Base-by-base conservation (phyloP, 1,139 yeast species). In the Yamadazyma friedrichii region DNA sequence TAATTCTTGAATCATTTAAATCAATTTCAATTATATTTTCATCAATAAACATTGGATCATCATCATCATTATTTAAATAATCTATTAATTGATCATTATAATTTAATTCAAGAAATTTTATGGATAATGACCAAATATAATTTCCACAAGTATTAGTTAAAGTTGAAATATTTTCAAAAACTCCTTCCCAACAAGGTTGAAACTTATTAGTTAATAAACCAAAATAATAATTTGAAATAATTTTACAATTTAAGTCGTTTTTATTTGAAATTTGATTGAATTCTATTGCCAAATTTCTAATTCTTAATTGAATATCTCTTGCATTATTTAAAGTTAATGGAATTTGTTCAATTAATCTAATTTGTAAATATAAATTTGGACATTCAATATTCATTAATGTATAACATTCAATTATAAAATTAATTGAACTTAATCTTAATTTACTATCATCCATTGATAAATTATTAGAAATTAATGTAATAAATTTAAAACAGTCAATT, bases 101-200 rank as follows among this genome's bases (percentile, higher is more conserved):
- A 38, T 71, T 61, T 43, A 57, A 45, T 12, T 58, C 53, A 25
- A 75, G 55, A 51, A 84, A 75, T 5, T 59, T 56, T 38, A 59
- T 59, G 0, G 80, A 62, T 16, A 78, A 55, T 0, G 68, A 56
- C 95, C 96, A 91, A 1, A 87, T 69, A 6, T 67, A 45, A 0
- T 61, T 61, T 5, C 74, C 70, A 40, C 76, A 66, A 39, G 70
- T 71, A 10, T 62, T 67, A 10, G 68, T 61, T 9, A 84, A 60
- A n/a, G 44, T 35, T 0, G 83, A 78, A 9, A 87, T 55, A 6
- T 77, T 73, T 46, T 84, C 93, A 42, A 73, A 67, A 2, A 86
- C 84, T 4, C 86, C 87, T 15, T 78, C 76, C 95, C 96, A 88
- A 24, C 84, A 73, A 1, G 98, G 98, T 46, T 88, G 86, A 53